Conservation (phyloP, 257 asterid species). For the Agastache rugosa region DNA sequence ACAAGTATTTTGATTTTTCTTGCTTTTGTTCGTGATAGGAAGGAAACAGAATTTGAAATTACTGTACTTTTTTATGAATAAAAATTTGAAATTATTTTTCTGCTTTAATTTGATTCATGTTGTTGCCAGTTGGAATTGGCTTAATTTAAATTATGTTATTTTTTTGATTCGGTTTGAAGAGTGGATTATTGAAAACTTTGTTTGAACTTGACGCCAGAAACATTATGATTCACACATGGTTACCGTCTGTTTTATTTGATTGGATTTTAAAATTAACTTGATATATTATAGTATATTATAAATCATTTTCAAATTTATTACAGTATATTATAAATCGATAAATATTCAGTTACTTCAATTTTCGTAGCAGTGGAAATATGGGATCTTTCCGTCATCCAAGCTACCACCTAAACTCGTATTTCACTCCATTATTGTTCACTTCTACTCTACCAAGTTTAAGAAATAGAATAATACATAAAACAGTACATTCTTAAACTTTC, state of each 20-base stretch:
- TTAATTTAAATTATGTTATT: background rate
- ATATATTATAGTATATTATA: too few species aligned
- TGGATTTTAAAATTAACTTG: background rate
- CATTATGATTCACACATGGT: background rate
- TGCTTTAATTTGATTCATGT: constrained; percentile 13
- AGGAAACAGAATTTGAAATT: background rate
- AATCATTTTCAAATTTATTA: too few species aligned
- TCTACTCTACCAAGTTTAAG: too few species aligned
- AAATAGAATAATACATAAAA: too few species aligned
- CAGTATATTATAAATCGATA: too few species aligned
- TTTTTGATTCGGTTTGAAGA: background rate
- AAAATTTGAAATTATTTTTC: background rate
- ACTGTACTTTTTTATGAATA: background rate
- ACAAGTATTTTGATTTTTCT: background rate
- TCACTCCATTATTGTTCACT: background rate
- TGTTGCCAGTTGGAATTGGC: constrained; percentile 22
- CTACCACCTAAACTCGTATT: too few species aligned
- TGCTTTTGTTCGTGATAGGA: background rate
- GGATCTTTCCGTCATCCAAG: too few species aligned
- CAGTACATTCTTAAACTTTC: too few species aligned
- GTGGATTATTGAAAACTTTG: background rate
- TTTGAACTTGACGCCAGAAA: background rate
- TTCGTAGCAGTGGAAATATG: too few species aligned
- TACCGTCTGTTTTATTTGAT: background rate
- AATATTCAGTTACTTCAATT: too few species aligned